phyloP scores from a whole-genome alignment of 2,329 filamentous ascomycete species.

The Fusarium solani-melongenae region DNA sequence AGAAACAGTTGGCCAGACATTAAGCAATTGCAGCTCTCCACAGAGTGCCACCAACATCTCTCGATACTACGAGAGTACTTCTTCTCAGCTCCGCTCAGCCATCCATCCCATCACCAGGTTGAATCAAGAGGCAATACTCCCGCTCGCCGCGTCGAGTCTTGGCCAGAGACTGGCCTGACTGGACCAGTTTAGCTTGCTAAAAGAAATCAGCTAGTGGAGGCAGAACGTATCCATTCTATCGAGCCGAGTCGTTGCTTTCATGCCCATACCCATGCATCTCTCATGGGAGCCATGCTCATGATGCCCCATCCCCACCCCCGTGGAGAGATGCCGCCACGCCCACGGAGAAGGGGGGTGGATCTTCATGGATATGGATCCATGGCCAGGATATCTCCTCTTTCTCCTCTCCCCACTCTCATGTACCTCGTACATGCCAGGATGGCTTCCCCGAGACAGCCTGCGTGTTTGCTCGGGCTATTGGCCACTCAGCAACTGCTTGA shows the following conservation, averaged over 20 bases:
- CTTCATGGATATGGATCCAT: not conserved
- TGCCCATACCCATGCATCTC: slow-evolving; percentile 8
- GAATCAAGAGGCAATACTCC: slow-evolving; percentile 13
- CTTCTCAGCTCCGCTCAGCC: slow-evolving; percentile 22
- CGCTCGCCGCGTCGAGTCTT: slow-evolving; percentile 8
- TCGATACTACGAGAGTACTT: not conserved
- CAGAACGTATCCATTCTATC: not conserved
- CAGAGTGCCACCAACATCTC: slow-evolving; percentile 6
- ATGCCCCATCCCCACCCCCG: slow-evolving; percentile 24
- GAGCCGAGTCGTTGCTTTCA: slow-evolving; percentile 17
- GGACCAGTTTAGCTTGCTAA: slow-evolving; percentile 4
- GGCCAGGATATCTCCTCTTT: slow-evolving; percentile 18
- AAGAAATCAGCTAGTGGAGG: slow-evolving; percentile 4
- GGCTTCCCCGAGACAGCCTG: slow-evolving; percentile 26
- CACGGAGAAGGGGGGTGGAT: slow-evolving; percentile 9
- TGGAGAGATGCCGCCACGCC: slow-evolving; percentile 11
- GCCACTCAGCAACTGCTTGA: slow-evolving; percentile 9
- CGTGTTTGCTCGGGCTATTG: not conserved
- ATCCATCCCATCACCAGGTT: not conserved
- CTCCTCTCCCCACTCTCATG: slow-evolving; percentile 10
- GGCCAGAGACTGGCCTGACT: slow-evolving; percentile 9
- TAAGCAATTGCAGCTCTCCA: slow-evolving; percentile 5
- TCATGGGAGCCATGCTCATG: slow-evolving; percentile 2
- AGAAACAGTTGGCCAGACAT: not conserved
- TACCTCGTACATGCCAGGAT: slow-evolving; percentile 24